Base-by-base conservation (phyloP, 202 grass and related monocot species). In the Hordeum pubiflorum region DNA sequence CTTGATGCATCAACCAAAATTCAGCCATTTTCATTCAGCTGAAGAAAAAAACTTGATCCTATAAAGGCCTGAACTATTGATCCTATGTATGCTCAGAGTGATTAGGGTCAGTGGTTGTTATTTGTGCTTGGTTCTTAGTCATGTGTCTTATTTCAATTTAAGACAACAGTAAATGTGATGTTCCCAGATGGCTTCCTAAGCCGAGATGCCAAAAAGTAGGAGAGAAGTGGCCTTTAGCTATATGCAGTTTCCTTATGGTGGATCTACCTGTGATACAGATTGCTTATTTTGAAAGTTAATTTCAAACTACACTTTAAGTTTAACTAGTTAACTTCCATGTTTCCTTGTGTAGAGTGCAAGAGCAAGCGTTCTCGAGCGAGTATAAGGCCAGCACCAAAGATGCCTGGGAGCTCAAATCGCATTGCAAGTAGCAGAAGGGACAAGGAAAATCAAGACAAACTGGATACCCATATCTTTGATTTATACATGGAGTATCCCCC, bases 391-490 rank as follows among this genome's bases (percentile, higher is more conserved):
- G 46, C 50, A 71, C n/a, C 34, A 12, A 94, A 69, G 32, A 69
- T 3, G 5, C 32, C 29, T 33, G 34, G 58, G 54, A 76, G 52
- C 34, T 78, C 88, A 65, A 85, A 60, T 6, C 79, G 86, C 22
- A 69, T 67, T 88, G 72, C 65, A 81, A 81, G 41, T 80, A 76
- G 77, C 68, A 85, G 65, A 55, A 79, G 52, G 54, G 60, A 80
- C 48, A 84, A 93, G 72, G 44, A 23, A 14, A 85, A 87, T 65
- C 81, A 88, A 27, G 76, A 93, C 75, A 95, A 93, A 48, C 70
- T 99, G 80, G 80, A 90, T 60, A 93, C 89, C 38, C 55, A 85
- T 34, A 58, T 95, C 63, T 99, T 99, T 64, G 84, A 95, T 57
- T 74, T 80, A 63, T 99, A 89, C 64, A 74, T 99, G 80, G 96